Conservation (phyloP, 805 yeast species). For the Nakazawaea ernobii region DNA sequence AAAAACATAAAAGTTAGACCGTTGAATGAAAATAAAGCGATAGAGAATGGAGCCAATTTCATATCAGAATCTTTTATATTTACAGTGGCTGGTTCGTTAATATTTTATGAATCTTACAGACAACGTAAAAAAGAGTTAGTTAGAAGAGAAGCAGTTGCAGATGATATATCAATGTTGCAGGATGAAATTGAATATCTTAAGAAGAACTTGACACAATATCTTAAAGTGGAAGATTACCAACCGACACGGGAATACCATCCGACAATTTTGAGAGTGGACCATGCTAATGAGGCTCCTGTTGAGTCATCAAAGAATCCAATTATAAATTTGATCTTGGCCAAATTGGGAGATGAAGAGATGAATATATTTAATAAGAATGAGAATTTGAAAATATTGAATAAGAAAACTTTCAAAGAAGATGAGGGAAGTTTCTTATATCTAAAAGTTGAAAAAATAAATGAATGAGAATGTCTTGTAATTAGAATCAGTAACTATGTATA, state of each 20-base stretch:
- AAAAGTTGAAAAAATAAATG: slow-evolving; percentile 4
- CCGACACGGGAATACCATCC: slow-evolving; percentile 45
- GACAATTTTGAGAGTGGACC: slow-evolving; percentile 30
- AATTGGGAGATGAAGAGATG: slow-evolving; percentile 6
- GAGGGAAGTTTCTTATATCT: neutral
- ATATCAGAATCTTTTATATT: slow-evolving; percentile 74
- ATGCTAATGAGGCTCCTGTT: neutral
- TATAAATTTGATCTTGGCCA: slow-evolving; percentile 6
- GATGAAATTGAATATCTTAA: slow-evolving; percentile 60
- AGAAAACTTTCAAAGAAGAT: neutral
- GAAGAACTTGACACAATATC: slow-evolving; percentile 37
- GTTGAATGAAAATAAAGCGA: slow-evolving; percentile 73
- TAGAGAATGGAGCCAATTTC: slow-evolving; percentile 77
- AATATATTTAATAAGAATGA: neutral
- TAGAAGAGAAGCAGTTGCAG: slow-evolving; percentile 62
- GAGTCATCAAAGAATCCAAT: neutral
- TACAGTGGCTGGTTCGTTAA: slow-evolving; percentile 72
- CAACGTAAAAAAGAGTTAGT: slow-evolving; percentile 57
- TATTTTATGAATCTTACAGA: slow-evolving; percentile 66
- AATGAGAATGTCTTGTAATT: neutral
- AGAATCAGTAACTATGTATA: neutral
- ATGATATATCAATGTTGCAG: slow-evolving; percentile 65
- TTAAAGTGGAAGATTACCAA: slow-evolving; percentile 42
- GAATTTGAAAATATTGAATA: neutral
- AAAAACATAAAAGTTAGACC: slow-evolving; percentile 58